Percentiles rank a stretch among this genome's conserved stretches.
phyloP scores from a whole-genome alignment of 2,329 filamentous ascomycete species.

The Fusarium coffeatum region DNA sequence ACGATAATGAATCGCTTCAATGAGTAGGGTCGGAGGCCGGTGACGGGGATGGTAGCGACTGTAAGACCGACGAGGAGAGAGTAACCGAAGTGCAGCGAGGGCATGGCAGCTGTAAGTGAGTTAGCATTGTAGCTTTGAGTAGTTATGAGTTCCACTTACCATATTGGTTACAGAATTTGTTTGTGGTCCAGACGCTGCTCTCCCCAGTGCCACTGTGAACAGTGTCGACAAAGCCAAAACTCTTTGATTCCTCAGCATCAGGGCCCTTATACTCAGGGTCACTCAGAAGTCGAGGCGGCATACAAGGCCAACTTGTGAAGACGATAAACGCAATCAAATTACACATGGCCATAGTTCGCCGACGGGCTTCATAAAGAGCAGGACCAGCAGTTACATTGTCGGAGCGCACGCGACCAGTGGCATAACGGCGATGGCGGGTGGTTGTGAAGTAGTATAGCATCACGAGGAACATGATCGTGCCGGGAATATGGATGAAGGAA shows the following conservation, averaged over 20 bases:
- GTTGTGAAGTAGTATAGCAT: slow-evolving; percentile 78
- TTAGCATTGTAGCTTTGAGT: slow-evolving; percentile 8
- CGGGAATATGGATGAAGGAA: slow-evolving; percentile 82
- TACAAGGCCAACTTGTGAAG: slow-evolving; percentile 73
- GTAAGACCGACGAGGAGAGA: slow-evolving; percentile 78
- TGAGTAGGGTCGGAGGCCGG: slow-evolving; percentile 62
- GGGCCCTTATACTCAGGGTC: slow-evolving; percentile 65
- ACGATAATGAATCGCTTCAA: slow-evolving; percentile 61
- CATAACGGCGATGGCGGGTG: slow-evolving; percentile 62
- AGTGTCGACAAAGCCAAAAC: slow-evolving; percentile 71
- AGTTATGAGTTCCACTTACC: slow-evolving; percentile 62
- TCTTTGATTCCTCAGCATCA: slow-evolving; percentile 68
- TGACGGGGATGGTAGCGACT: slow-evolving; percentile 72
- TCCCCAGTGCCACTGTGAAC: slow-evolving; percentile 63
- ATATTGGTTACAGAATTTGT: slow-evolving; percentile 81
- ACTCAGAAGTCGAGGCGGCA: slow-evolving; percentile 71
- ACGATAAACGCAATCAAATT: slow-evolving; percentile 70
- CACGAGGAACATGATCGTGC: slow-evolving; percentile 74
- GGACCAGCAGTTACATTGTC: slow-evolving; percentile 55
- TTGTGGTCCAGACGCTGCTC: slow-evolving; percentile 68
- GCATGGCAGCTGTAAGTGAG: slow-evolving; percentile 72
- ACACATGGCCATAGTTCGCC: slow-evolving; percentile 70
- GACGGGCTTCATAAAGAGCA: slow-evolving; percentile 64
- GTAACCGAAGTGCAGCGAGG: slow-evolving; percentile 80
- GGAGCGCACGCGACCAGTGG: slow-evolving; percentile 43